phyloP scores from a whole-genome alignment of 1,284 basidiomycete species.

The Naganishia liquefaciens region DNA sequence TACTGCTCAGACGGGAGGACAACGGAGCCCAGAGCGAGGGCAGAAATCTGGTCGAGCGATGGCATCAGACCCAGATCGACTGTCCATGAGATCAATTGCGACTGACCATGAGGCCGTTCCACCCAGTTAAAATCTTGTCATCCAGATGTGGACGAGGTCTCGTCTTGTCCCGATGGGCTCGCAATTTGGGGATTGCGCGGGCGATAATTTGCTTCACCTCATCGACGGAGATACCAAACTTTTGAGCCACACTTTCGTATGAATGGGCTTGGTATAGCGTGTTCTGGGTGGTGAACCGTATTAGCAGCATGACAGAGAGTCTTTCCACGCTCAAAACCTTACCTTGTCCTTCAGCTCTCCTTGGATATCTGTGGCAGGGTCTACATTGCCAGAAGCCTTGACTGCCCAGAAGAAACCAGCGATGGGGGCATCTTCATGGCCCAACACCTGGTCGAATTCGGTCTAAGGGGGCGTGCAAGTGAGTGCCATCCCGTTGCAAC shows the following conservation, averaged over 20 bases:
- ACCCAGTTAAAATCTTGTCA: slow-evolving; percentile 57
- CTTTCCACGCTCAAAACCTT: slow-evolving; percentile 3
- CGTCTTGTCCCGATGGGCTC: slow-evolving; percentile 49
- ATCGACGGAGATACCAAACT: slow-evolving; percentile 38
- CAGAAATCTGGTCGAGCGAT: slow-evolving; percentile 38
- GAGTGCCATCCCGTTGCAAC: too few species aligned
- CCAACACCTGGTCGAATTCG: slow-evolving; percentile 53
- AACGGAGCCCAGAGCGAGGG: slow-evolving; percentile 38
- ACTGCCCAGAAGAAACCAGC: slow-evolving; percentile 54
- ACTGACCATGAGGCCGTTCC: slow-evolving; percentile 58
- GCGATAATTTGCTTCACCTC: slow-evolving; percentile 42
- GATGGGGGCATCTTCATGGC: slow-evolving; percentile 43
- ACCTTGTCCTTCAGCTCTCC: slow-evolving; percentile 54
- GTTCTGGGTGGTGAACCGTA: slow-evolving; percentile 37
- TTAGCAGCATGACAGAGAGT: too few species aligned
- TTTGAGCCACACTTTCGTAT: slow-evolving; percentile 33
- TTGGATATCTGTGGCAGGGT: slow-evolving; percentile 54
- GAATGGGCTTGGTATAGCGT: slow-evolving; percentile 41
- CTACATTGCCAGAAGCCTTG: slow-evolving; percentile 54
- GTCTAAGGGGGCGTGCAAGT: slow-evolving; percentile 34
- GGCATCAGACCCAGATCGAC: neutral
- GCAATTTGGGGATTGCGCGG: slow-evolving; percentile 42
- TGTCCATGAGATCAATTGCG: slow-evolving; percentile 3
- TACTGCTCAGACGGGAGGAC: slow-evolving; percentile 36
- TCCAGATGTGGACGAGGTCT: slow-evolving; percentile 56